These are phyloP conservation scores for Suillus placidus DNA, from an alignment of 768 basidiomycete genomes.

Conservation along the genomic window DNA sequence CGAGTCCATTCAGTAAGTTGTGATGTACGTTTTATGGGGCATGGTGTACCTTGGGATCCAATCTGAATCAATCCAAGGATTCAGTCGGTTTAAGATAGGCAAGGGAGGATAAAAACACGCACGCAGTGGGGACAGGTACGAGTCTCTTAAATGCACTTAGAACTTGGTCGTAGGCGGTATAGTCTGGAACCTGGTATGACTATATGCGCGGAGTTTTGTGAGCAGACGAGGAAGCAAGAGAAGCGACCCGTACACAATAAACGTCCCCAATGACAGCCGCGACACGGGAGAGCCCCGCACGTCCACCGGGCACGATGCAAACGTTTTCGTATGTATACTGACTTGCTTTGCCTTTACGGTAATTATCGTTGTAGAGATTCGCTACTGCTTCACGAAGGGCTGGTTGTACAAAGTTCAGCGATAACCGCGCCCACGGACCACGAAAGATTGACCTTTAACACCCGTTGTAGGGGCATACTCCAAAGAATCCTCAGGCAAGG, in stretches of 20 bases:
- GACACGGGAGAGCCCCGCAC: slow-evolving; percentile 85
- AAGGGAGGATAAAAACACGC: slow-evolving; percentile 31
- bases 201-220: slow-evolving; percentile 29
- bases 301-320: slow-evolving; percentile 93
- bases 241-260: slow-evolving; percentile 58
- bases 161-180: slow-evolving; percentile 87
- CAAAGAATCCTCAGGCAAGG: slow-evolving; percentile 68
- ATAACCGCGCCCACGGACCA: background rate
- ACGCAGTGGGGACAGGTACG: slow-evolving; percentile 90
- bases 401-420: slow-evolving; percentile 29
- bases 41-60: slow-evolving; percentile 46
- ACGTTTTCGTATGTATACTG: slow-evolving; percentile 93
- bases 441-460: slow-evolving; percentile 61
- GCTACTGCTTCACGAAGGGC: slow-evolving; percentile 90
- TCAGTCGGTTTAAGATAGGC: slow-evolving; percentile 8
- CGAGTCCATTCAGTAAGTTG: slow-evolving; percentile 10
- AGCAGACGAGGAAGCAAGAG: background rate
- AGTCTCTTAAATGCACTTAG: slow-evolving; percentile 85
- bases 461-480: slow-evolving; percentile 96
- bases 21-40: background rate
- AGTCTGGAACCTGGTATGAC: slow-evolving; percentile 92
- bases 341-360: slow-evolving; percentile 77
- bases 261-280: slow-evolving; percentile 93
- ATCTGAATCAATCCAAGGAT: slow-evolving; percentile 28
- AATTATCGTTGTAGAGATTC: slow-evolving; percentile 84